Evolutionary conservation across 371 early-diverging fungal species (phyloP), one percentile per base, ranked within the genome.

Genomic region (Mucor irregularis): DNA sequence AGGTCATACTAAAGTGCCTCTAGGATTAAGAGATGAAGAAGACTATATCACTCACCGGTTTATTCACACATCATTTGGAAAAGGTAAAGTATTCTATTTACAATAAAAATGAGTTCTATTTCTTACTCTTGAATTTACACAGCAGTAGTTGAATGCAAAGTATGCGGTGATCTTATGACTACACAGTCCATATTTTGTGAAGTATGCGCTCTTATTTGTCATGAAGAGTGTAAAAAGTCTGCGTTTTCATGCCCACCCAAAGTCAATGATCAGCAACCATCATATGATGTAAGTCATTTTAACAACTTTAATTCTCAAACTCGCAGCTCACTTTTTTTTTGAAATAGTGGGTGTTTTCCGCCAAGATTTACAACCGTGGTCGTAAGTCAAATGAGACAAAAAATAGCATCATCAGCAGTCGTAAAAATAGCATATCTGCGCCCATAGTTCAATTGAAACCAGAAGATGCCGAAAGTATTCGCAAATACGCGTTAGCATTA

Each of bases 221-320:
- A 73, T 40, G 63, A 73, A 22, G 68, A 62, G 53, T 73, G 77
- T 56, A 71, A 64, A 44, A 66, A 68, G 31, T 46, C 45, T 7
- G 71, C 73, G 14, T 73, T 73, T 53, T 73, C 76, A n/a, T 76
- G 76, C 52, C 73, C 73, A 16, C 74, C 73, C 13, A 78, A 70
- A 50, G 71, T 78, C 6, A 74, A 72, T 31, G 67, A 72, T 10
- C 78, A 78, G 31, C 78, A 78, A 19, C 78, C 74, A n/a, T 71
- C 74, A 5, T 78, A 74, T 40, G 73, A 72, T 51, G 74, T 70
- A 64, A 58, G 70, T 56, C 5, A 37, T n/a, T n/a, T n/a, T n/a
- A n/a, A n/a, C n/a, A n/a, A n/a, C n/a, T n/a, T n/a, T n/a, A n/a
- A n/a, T n/a, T n/a, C n/a, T n/a, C n/a, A n/a, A n/a, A n/a, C n/a